Evolutionary conservation across 1,139 yeast genomes (phyloP).

Genomic region (Saccharomycopsis hybrid): DNA sequence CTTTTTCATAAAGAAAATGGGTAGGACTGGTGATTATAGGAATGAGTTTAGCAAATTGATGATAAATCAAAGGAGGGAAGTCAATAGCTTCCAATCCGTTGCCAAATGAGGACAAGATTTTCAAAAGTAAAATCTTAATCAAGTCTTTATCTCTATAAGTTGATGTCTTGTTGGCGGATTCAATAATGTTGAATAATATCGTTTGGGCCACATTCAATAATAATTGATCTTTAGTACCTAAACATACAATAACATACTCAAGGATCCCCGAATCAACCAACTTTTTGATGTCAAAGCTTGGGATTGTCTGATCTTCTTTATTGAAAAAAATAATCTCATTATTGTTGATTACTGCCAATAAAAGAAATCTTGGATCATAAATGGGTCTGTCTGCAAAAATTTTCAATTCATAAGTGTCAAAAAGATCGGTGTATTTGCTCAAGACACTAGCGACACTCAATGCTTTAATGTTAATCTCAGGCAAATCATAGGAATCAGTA

Average conservation of each 20-base stretch:
- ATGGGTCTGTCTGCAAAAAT: constrained; percentile 15
- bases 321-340: constrained; percentile 47
- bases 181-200: constrained; percentile 39
- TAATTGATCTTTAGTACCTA: constrained; percentile 47
- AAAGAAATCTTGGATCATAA: constrained; percentile 61
- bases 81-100: constrained; percentile 23
- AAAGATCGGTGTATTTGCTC: not conserved
- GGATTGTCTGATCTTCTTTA: constrained; percentile 24
- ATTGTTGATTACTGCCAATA: constrained; percentile 52
- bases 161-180: constrained; percentile 29
- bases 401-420: constrained; percentile 1
- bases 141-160: constrained; percentile 53
- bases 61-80: constrained; percentile 39
- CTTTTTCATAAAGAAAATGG: constrained; percentile 66
- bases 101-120: constrained; percentile 46
- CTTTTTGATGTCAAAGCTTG: constrained; percentile 46
- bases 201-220: constrained; percentile 41
- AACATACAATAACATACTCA: constrained; percentile 48
- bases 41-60: constrained; percentile 46
- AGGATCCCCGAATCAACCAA: constrained; percentile 55
- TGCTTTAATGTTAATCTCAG: not conserved
- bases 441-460: not conserved
- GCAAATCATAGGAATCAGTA: constrained; percentile 13
- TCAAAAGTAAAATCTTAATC: constrained; percentile 54
- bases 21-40: constrained; percentile 60